Conservation (phyloP, 495 filamentous ascomycete genomes). For the Tetracladium setigerum region DNA sequence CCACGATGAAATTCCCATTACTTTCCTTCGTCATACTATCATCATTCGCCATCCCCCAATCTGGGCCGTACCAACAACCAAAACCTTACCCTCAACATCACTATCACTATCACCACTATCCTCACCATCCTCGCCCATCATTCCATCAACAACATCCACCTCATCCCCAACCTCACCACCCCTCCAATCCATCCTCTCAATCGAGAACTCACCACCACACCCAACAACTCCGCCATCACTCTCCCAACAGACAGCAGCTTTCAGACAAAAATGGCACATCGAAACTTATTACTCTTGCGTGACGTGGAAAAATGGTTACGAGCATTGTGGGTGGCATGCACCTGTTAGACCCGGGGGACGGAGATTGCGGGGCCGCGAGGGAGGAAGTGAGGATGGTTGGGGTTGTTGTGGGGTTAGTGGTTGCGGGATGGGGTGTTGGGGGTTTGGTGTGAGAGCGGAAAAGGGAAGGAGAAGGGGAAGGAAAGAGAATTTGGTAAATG, state of each 20-base stretch:
- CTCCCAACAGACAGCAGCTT: background rate
- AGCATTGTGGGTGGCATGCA: conserved; percentile 37
- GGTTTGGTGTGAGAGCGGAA: conserved; percentile 1
- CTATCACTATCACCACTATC: background rate
- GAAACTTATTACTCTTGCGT: conserved; percentile 38
- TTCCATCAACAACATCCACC: background rate
- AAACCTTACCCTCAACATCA: background rate
- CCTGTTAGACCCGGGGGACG: conserved; percentile 27
- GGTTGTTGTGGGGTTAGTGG: background rate
- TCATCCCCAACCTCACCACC: background rate
- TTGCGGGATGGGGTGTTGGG: background rate
- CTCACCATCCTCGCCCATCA: background rate
- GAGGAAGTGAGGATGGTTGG: background rate
- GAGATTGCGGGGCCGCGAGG: conserved; percentile 16
- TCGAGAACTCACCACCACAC: background rate
- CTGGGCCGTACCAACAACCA: too few relatives aligned
- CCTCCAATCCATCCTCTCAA: background rate
- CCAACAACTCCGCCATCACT: background rate
- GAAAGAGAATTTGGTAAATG: too few relatives aligned
- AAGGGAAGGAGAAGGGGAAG: too few relatives aligned
- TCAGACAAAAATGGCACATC: conserved; percentile 21
- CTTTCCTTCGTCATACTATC: too few relatives aligned
- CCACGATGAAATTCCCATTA: too few relatives aligned
- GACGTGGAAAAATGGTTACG: conserved; percentile 19
- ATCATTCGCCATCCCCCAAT: too few relatives aligned